Percentiles rank a stretch among this genome's conserved stretches.
phyloP scores from a whole-genome alignment of 306 rosid species.

The Amphicarpaea edgeworthii region DNA sequence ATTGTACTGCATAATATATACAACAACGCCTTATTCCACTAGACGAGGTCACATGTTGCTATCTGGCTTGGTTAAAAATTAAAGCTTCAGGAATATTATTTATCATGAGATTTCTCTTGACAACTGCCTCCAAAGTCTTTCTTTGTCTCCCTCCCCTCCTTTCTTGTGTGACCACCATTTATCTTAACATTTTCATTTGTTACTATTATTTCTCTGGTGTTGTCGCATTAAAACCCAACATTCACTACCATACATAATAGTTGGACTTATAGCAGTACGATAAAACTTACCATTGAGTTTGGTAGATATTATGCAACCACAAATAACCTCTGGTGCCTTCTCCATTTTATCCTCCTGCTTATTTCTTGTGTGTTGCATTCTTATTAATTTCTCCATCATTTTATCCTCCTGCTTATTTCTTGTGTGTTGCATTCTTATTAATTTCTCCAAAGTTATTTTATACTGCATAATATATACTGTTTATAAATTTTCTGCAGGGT shows the following conservation, averaged over 20 bases:
- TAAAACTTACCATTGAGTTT: neutral
- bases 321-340: no score
- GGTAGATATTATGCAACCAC: neutral
- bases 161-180: neutral
- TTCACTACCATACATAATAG: neutral
- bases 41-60: neutral
- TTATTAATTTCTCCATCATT: neutral
- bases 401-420: no score
- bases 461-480: neutral
- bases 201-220: neutral
- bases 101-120: neutral
- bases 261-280: no score
- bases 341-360: neutral
- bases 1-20: neutral
- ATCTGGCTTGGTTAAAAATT: neutral
- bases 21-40: neutral
- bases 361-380: no score
- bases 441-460: neutral
- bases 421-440: no score
- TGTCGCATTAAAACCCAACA: neutral
- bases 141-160: neutral
- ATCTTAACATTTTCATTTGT: no score
- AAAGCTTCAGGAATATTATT: neutral
- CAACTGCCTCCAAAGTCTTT: neutral
- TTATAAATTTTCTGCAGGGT: slow-evolving; percentile 41